These are phyloP conservation scores for Dichotomocladium elegans DNA, from an alignment of 371 early-diverging fungal species.

Conservation along the genomic window DNA sequence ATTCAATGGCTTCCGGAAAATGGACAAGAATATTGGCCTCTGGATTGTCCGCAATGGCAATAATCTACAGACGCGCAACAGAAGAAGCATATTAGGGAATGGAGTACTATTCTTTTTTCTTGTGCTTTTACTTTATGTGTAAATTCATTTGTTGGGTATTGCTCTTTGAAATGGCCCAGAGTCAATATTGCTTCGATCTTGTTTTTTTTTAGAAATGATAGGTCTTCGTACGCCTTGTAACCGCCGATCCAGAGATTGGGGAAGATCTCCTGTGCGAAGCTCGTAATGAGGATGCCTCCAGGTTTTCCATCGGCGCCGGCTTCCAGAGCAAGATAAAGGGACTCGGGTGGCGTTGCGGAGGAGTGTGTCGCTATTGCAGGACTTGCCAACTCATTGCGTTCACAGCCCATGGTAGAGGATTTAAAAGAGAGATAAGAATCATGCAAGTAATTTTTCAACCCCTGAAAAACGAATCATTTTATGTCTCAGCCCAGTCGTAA, in stretches of 20 bases:
- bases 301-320: conserved; percentile 37
- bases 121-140: conserved; percentile 44
- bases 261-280: conserved; percentile 34
- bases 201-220: conserved; percentile 37
- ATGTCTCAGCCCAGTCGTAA: too few relatives aligned
- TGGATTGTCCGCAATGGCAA: conserved; percentile 60
- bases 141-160: conserved; percentile 28
- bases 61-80: conserved; percentile 28
- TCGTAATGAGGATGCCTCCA: conserved; percentile 46
- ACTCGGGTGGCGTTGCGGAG: too few relatives aligned
- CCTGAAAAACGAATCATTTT: too few relatives aligned
- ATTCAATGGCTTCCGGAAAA: conserved; percentile 61
- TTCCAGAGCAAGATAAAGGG: conserved; percentile 33
- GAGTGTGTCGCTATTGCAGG: too few relatives aligned
- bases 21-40: conserved; percentile 67
- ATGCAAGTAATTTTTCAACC: too few relatives aligned
- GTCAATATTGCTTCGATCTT: conserved; percentile 58
- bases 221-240: conserved; percentile 35
- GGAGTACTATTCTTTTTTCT: neutral
- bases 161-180: conserved; percentile 42
- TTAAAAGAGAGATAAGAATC: too few relatives aligned
- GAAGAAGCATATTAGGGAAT: neutral
- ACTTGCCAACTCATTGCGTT: too few relatives aligned
- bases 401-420: too few relatives aligned
- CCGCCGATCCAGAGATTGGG: conserved; percentile 44